Percentiles rank a stretch among this genome's conserved stretches.
These are phyloP conservation scores for Raffaelea arxii DNA, from an alignment of 2,329 filamentous ascomycete genomes.

Conservation along the genomic window DNA sequence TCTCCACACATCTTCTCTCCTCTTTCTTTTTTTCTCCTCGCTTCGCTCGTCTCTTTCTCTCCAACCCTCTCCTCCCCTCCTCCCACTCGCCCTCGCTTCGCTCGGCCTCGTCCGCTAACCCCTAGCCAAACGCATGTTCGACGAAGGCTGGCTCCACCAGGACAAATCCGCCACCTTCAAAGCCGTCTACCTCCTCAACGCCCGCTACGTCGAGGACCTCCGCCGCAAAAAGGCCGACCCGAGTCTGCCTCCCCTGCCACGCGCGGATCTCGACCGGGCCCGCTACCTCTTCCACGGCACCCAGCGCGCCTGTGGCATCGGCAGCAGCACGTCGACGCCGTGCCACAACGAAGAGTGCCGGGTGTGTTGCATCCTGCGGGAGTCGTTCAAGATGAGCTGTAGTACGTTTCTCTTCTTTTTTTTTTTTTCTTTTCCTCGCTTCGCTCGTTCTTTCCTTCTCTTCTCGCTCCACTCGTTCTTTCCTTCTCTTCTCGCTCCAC, in stretches of 20 bases:
- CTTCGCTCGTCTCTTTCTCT: too few species aligned
- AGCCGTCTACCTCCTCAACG: not conserved
- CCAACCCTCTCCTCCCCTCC: too few species aligned
- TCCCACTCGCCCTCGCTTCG: too few species aligned
- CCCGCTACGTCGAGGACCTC: not conserved
- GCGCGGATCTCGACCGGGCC: not conserved
- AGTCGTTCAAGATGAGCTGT: not conserved
- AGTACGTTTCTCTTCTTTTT: not conserved
- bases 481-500: too few species aligned
- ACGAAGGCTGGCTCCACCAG: not conserved
- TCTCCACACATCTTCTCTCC: too few species aligned
- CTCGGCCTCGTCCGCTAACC: too few species aligned
- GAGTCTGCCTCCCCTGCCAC: not conserved
- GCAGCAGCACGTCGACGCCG: not conserved
- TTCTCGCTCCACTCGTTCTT: not conserved
- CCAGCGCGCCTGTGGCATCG: conserved; percentile 1
- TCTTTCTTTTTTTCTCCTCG: too few species aligned
- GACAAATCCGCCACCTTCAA: not conserved
- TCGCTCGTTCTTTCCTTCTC: not conserved
- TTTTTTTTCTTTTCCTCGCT: not conserved
- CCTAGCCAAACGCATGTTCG: not conserved
- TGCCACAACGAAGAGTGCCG: not conserved
- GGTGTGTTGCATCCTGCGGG: conserved; percentile 2
- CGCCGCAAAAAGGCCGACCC: not conserved
- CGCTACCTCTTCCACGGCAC: conserved; percentile 5